Evolutionary conservation across 2,329 filamentous ascomycete species (phyloP).

Genomic region (Beauveria scarabaeidicola): DNA sequence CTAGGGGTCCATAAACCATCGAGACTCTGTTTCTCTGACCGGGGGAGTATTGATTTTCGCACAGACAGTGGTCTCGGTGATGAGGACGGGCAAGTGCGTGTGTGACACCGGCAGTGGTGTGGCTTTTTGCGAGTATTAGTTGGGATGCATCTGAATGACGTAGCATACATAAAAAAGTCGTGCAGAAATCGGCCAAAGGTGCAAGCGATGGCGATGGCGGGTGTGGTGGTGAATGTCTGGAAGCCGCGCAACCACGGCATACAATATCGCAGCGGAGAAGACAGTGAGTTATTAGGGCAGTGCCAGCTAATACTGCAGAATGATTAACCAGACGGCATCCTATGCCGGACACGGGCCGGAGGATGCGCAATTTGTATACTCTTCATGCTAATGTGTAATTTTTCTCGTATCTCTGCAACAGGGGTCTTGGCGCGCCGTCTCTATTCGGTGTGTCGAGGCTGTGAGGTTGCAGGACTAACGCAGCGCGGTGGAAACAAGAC

Average conservation of each 20-base stretch:
- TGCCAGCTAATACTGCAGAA: not conserved
- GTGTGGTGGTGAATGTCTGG: not conserved
- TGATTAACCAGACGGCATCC: not conserved
- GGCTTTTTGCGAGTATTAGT: not conserved
- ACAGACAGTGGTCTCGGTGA: not conserved
- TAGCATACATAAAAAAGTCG: too few species aligned
- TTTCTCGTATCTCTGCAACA: slow-evolving; percentile 6
- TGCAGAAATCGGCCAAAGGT: not conserved
- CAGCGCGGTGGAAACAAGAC: not conserved
- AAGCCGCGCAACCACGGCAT: not conserved
- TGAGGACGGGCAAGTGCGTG: not conserved
- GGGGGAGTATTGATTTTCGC: not conserved
- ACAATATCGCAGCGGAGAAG: too few species aligned
- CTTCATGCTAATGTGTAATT: not conserved
- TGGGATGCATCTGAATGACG: not conserved
- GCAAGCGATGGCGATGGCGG: not conserved
- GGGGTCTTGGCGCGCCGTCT: not conserved
- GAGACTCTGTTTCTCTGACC: not conserved
- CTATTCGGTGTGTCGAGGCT: not conserved
- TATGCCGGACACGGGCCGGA: not conserved
- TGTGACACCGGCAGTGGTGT: not conserved
- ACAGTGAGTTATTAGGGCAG: not conserved
- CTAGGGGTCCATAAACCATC: not conserved
- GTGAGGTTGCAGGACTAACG: not conserved
- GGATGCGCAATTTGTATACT: not conserved